Evolutionary conservation across 2,329 filamentous ascomycete genomes (phyloP), one percentile per base, ranked within the genome.

Genomic region (Sphaerulina populicola): DNA sequence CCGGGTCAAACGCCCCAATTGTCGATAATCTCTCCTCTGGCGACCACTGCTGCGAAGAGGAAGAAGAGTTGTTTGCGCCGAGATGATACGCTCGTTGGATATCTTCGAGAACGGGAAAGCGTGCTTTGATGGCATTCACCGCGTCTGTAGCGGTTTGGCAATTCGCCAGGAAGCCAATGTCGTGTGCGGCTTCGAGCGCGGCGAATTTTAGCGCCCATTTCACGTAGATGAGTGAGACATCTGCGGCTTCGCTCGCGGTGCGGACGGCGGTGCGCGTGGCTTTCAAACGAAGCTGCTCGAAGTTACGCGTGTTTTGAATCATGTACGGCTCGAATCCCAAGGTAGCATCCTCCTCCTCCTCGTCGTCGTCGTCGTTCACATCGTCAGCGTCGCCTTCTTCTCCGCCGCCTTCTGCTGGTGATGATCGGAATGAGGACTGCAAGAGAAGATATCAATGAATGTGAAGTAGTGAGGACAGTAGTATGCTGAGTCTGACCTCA

Each of bases 41-140:
- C 23, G 23, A 27, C 6, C 5, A 27, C 23, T 27, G 23, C 23
- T 18, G 18, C 18, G 18, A 18, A 18, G 23, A 27, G 6, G 23
- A 7, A 7, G 23, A 27, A 27, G 23, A 27, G 4, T 27, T 27
- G 23, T 27, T 27, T 27, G 23, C 23, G 14, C 54, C 51, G 11
- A 31, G 29, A 27, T 36, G 40, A 29, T 56, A 58, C 1, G 56
- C 56, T 14, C 15, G 14, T 42, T 56, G 39, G 15, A 58, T 52
- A 35, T 58, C 56, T 35, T 56, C 44, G 7, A 58, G 27, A 6
- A 54, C n/a, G 6, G 56, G 51, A 30, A 56, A 56, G 29, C 48
- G 46, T 11, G 33, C 12, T 35, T 54, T 54, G 38, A 54, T 37
- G n/a, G 41, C 44, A 6, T 36, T 10, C 10, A 54, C 45, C 8